Conservation (phyloP, 805 yeast species). For the Jamesozyma spencerorum region DNA sequence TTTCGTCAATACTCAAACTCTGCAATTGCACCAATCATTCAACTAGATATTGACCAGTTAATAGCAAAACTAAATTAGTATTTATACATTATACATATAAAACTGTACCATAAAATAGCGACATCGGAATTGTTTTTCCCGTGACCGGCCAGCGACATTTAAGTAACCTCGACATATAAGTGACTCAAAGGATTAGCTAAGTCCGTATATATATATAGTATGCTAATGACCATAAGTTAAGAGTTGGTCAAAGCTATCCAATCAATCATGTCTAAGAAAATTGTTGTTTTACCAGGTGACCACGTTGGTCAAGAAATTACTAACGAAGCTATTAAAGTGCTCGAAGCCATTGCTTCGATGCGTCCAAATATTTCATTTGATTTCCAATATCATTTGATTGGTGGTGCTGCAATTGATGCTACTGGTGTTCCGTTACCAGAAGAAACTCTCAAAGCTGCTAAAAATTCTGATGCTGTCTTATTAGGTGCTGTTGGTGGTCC, state of each 20-base stretch:
- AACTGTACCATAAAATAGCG: background rate
- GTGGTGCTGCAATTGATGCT: conserved; percentile 98
- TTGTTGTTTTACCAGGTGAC: conserved; percentile 91
- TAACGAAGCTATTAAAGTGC: conserved; percentile 84
- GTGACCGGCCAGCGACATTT: background rate
- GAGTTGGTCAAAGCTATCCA: background rate
- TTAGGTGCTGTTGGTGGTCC: conserved; percentile 99
- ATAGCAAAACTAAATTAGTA: conserved; percentile 53
- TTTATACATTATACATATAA: background rate
- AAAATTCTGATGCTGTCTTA: conserved; percentile 85
- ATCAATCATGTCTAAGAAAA: conserved; percentile 39
- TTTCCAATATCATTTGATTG: conserved; percentile 78
- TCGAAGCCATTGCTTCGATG: conserved; percentile 61
- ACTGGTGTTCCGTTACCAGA: conserved; percentile 88
- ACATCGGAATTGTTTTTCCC: background rate
- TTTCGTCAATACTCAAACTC: conserved; percentile 44
- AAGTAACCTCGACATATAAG: no score
- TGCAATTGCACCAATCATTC: conserved; percentile 55
- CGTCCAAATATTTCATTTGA: conserved; percentile 54
- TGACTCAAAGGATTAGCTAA: background rate
- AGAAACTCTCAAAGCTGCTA: conserved; percentile 72
- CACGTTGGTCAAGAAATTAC: conserved; percentile 91
- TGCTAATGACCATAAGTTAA: no score
- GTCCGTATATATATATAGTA: background rate
- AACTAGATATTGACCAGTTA: conserved; percentile 64